Evolutionary conservation across 2,329 filamentous ascomycete species (phyloP).

Genomic region (Diaporthe australafricana): DNA sequence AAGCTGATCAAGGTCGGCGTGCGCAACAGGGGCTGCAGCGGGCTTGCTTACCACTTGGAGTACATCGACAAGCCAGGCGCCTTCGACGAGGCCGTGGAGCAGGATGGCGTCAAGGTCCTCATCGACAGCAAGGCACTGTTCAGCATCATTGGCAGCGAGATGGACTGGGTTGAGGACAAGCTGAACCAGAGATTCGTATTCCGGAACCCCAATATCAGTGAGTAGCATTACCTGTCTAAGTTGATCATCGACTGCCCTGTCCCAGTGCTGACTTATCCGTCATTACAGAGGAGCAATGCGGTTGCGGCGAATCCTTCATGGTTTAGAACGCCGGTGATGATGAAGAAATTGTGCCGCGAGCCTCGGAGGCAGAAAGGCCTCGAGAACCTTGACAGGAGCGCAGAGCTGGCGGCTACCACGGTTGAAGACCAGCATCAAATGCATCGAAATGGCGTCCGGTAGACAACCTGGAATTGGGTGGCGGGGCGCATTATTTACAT

Average conservation of each 20-base stretch:
- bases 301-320: conserved; percentile 97
- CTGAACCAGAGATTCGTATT: conserved; percentile 93
- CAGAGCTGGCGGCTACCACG: neutral
- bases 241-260: neutral
- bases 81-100: conserved; percentile 93
- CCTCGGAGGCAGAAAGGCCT: neutral
- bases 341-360: neutral
- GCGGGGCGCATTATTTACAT: neutral
- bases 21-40: conserved; percentile 93
- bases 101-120: conserved; percentile 94
- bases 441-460: conserved; percentile 32
- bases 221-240: conserved; percentile 54
- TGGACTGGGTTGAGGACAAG: conserved; percentile 99
- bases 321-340: conserved; percentile 59
- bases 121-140: conserved; percentile 98
- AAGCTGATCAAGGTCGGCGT: conserved; percentile 96
- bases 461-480: neutral
- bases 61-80: conserved; percentile 91
- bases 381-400: neutral
- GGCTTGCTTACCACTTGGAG: conserved; percentile 91
- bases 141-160: conserved; percentile 98
- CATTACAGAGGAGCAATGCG: conserved; percentile 86
- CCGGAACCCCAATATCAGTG: conserved; percentile 97
- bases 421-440: neutral
- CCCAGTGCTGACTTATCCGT: neutral